Conservation (phyloP, 176 grass and related monocot species). For the Cymbopogon citratus region DNA sequence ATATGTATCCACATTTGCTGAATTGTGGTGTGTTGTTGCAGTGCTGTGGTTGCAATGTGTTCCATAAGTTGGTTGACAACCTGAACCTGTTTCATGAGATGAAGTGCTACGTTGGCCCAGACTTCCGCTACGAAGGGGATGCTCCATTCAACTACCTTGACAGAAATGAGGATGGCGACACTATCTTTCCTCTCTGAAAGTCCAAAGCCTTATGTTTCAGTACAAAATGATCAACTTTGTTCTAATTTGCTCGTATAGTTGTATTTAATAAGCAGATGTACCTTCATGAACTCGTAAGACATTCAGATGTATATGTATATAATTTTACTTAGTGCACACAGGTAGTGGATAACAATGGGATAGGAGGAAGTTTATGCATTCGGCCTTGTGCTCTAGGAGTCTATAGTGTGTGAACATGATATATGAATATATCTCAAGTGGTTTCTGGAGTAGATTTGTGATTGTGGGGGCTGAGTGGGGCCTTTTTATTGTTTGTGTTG, state of each 20-base stretch:
- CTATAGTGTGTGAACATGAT: neutral
- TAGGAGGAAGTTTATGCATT: neutral
- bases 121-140: constrained; percentile 71
- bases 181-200: constrained; percentile 56
- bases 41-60: constrained; percentile 94
- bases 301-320: constrained; percentile 61
- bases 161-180: constrained; percentile 37
- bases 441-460: neutral
- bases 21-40: constrained; percentile 15
- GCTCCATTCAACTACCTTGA: constrained; percentile 64
- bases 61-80: constrained; percentile 94
- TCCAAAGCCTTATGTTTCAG: neutral
- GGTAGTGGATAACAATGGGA: neutral
- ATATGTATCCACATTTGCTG: neutral
- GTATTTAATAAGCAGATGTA: constrained; percentile 28
- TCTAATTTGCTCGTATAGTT: neutral
- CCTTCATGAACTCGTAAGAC: constrained; percentile 8
- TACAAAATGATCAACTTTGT: neutral
- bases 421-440: neutral
- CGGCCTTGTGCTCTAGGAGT: neutral
- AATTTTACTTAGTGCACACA: neutral
- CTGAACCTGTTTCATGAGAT: constrained; percentile 94
- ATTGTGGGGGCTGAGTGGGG: neutral
- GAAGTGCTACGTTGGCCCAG: constrained; percentile 89
- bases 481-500: neutral